These are phyloP conservation scores for Niveomyces coronatus DNA, from an alignment of 2,329 filamentous ascomycete genomes.

Conservation along the genomic window DNA sequence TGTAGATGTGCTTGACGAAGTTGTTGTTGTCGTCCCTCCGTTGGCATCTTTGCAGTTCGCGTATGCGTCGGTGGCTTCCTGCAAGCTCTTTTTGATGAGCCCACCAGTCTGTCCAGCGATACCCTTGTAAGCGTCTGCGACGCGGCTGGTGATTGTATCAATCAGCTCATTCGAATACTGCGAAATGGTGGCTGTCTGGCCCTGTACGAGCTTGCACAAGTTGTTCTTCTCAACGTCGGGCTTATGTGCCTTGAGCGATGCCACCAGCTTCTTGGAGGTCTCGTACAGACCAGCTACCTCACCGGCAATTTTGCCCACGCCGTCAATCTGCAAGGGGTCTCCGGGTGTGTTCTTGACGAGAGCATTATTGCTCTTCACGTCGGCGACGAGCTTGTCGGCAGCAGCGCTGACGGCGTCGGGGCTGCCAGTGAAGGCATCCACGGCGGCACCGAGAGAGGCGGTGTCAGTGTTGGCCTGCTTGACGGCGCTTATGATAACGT, in stretches of 20 bases:
- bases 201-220: neutral
- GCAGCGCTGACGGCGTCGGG: neutral
- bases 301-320: neutral
- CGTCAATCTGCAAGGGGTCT: neutral
- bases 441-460: neutral
- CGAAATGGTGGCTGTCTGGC: neutral
- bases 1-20: neutral
- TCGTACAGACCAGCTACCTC: neutral
- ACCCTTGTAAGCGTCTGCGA: neutral
- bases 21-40: neutral
- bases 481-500: neutral
- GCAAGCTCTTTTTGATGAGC: neutral
- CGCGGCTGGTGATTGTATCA: neutral
- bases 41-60: constrained; percentile 3
- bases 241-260: neutral
- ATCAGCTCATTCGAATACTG: constrained; percentile 1
- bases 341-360: neutral
- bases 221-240: neutral
- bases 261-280: neutral
- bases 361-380: neutral
- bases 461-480: neutral
- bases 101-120: neutral
- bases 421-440: neutral
- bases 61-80: neutral
- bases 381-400: neutral